Base-by-base conservation (phyloP, 2,329 filamentous ascomycete species). In the Aspergillus latus region DNA sequence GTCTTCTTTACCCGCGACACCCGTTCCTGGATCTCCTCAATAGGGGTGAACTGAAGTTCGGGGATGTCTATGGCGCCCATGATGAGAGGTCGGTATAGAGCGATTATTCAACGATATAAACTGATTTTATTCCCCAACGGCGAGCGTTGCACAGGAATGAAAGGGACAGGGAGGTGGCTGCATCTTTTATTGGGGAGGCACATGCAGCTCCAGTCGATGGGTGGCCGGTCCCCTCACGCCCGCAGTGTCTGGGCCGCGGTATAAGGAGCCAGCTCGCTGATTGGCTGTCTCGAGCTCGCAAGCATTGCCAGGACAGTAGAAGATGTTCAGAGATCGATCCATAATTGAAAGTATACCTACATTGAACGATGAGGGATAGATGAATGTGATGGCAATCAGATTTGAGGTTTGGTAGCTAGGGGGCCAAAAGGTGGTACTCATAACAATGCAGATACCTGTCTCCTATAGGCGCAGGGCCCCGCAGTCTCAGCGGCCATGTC, bases 1-100 rank as follows among this genome's bases (percentile, higher is more conserved):
- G 87, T 85, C 50, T 80, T 76, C 68, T 86, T 86, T 43, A 88
- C 76, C 5, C 77, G 82, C 55, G 83, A 79, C 68, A 86, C 83
- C 42, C 82, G 82, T 58, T 72, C 72, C 11, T 85, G 75, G 71
- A 96, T 91, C 42, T 82, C 78, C 54, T 89, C 85, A 46, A 90
- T 70, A 2, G 86, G 71, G 1, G 89, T 92, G 52, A 78, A 74
- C 73, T 84, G 74, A 64, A 89, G 85, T 4, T 69, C 60, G 30
- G 74, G 74, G 46, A 78, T 65, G 36, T 70, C 62, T 43, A 50
- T 62, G 51, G 67, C 62, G 37, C 64, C 68, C 73, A 76, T 76
- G 28, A 39, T 67, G 63, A 51, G 26, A 40, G 11, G 21, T 34
- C 13, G 44, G 26, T 34, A 30, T 32, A 6, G 16, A 26, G 32